These are phyloP conservation scores for Mycena latifolia DNA, from an alignment of 768 basidiomycete genomes.

Conservation along the genomic window DNA sequence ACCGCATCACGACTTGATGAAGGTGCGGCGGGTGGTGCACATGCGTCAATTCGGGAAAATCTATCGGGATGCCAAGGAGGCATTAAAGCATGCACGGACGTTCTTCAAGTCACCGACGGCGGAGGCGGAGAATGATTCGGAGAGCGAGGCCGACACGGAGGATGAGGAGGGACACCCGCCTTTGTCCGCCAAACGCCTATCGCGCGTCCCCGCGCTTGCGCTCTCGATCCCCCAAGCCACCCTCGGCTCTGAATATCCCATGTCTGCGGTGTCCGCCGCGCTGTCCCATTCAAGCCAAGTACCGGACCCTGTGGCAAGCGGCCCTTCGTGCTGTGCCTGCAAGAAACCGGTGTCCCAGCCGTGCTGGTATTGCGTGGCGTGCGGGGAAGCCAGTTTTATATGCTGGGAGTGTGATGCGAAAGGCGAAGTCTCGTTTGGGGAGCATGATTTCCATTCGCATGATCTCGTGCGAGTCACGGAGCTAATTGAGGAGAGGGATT, in stretches of 20 bases:
- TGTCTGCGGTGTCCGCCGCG: slow-evolving; percentile 9
- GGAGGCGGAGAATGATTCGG: not conserved
- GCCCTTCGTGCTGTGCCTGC: slow-evolving; percentile 40
- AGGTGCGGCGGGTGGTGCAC: slow-evolving; percentile 38
- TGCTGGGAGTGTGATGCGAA: slow-evolving; percentile 39
- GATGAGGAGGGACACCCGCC: slow-evolving; percentile 20
- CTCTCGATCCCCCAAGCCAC: not conserved
- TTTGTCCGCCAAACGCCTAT: not conserved
- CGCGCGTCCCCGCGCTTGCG: slow-evolving; percentile 5
- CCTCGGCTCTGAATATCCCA: not conserved
- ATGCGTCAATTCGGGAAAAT: slow-evolving; percentile 33
- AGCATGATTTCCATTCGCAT: slow-evolving; percentile 36
- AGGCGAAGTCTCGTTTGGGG: slow-evolving; percentile 18
- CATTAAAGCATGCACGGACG: slow-evolving; percentile 31
- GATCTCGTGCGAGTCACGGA: slow-evolving; percentile 36
- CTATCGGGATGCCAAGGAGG: slow-evolving; percentile 38
- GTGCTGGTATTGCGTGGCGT: slow-evolving; percentile 48
- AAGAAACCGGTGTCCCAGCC: slow-evolving; percentile 35
- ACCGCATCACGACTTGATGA: slow-evolving; percentile 46
- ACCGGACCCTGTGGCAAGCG: slow-evolving; percentile 10
- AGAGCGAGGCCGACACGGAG: slow-evolving; percentile 11
- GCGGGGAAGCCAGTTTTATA: slow-evolving; percentile 40
- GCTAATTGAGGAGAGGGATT: slow-evolving; percentile 26
- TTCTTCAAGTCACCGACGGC: slow-evolving; percentile 17
- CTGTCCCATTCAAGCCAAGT: not conserved